Evolutionary conservation across 108 stramenopile genomes (phyloP).

Genomic region (Nitzschia palea): DNA sequence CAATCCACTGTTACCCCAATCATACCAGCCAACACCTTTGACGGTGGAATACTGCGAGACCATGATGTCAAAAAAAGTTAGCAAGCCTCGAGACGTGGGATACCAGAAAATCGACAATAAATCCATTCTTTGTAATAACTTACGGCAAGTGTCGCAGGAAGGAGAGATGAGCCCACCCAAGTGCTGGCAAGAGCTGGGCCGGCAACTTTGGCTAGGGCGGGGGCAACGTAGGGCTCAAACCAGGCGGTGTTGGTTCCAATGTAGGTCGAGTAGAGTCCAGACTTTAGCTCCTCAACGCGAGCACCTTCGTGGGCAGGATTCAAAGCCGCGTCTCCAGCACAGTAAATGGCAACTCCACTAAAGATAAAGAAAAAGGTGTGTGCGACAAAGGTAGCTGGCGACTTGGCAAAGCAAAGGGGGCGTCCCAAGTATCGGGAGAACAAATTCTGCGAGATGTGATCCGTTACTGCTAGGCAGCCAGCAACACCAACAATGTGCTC

Average conservation of each 20-base stretch:
- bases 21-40: constrained; percentile 56
- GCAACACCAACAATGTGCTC: constrained; percentile 64
- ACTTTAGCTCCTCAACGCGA: constrained; percentile 34
- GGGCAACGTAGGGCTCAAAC: constrained; percentile 60
- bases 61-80: not conserved
- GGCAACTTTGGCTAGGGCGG: constrained; percentile 37
- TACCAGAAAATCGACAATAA: not conserved
- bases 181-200: constrained; percentile 34
- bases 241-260: constrained; percentile 48
- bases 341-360: constrained; percentile 47
- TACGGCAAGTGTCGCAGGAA: constrained; percentile 60
- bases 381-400: constrained; percentile 57
- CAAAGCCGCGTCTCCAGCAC: constrained; percentile 47
- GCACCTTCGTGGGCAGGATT: constrained; percentile 47
- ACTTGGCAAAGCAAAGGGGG: constrained; percentile 44
- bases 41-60: not conserved
- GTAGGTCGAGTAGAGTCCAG: constrained; percentile 36
- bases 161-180: constrained; percentile 43
- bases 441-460: constrained; percentile 48
- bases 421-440: constrained; percentile 25
- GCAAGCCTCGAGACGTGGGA: too few species aligned
- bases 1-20: constrained; percentile 65
- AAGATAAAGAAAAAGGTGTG: constrained; percentile 65
- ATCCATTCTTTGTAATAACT: constrained; percentile 37
- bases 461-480: constrained; percentile 47